Conservation (phyloP, 1,139 yeast genomes). For the Suhomyces coccinellae region DNA sequence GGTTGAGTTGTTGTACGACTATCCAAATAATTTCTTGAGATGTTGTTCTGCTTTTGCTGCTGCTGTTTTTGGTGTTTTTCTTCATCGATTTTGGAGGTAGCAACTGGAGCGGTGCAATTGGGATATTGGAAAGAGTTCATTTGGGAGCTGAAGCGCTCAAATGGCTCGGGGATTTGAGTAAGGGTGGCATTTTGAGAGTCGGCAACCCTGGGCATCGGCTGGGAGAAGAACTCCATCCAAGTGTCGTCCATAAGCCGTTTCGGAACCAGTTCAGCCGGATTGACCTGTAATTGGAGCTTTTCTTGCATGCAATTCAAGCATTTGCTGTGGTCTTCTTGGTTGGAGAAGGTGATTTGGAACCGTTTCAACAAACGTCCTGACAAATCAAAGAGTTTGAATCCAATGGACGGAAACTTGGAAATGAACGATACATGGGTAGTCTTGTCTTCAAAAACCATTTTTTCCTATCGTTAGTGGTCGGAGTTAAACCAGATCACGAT, state of each 20-base stretch:
- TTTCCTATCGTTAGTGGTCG: constrained; percentile 16
- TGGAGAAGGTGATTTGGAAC: constrained; percentile 15
- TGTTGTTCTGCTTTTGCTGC: too few relatives aligned
- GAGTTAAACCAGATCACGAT: not conserved
- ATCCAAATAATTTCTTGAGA: too few relatives aligned
- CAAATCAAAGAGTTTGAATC: constrained; percentile 23
- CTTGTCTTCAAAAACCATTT: constrained; percentile 14
- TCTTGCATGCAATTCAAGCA: constrained; percentile 13
- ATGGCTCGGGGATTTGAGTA: constrained; percentile 1
- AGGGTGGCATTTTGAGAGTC: not conserved
- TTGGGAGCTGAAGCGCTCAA: constrained; percentile 2
- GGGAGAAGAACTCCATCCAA: constrained; percentile 2
- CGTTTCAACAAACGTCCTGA: constrained; percentile 21
- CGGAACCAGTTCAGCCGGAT: constrained; percentile 1
- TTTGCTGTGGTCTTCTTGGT: constrained; percentile 9
- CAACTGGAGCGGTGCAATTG: too few relatives aligned
- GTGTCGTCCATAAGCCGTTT: not conserved
- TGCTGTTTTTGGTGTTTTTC: too few relatives aligned
- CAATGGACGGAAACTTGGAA: constrained; percentile 27
- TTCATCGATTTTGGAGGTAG: too few relatives aligned
- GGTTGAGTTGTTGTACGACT: too few relatives aligned
- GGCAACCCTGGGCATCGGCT: not conserved
- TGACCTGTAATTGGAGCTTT: constrained; percentile 4
- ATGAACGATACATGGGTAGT: constrained; percentile 20
- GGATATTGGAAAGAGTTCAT: not conserved